These are phyloP conservation scores for Penicillium sp. DNA, from an alignment of 2,329 filamentous ascomycete genomes.

Conservation along the genomic window DNA sequence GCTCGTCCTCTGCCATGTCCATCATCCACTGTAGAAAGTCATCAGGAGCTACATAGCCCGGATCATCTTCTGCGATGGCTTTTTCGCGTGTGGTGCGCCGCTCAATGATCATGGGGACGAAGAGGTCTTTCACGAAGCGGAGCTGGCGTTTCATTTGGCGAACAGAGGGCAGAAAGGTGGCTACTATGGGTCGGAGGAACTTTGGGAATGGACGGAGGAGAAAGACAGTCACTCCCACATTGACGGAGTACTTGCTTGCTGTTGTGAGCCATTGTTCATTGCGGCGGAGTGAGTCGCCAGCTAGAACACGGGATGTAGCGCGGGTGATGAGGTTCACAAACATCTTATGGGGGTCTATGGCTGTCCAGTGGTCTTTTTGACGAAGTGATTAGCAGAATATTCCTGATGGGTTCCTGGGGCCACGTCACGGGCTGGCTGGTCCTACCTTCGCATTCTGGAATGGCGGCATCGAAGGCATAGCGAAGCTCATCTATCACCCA, in stretches of 20 bases:
- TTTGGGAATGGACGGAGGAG: constrained; percentile 36
- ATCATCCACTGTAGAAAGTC: constrained; percentile 38
- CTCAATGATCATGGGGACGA: constrained; percentile 34
- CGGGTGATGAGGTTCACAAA: constrained; percentile 39
- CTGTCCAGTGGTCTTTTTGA: constrained; percentile 22
- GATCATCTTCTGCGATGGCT: constrained; percentile 4
- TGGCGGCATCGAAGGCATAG: constrained; percentile 21
- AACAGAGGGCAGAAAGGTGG: constrained; percentile 36
- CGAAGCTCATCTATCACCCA: constrained; percentile 28
- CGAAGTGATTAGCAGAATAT: background rate
- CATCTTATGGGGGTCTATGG: constrained; percentile 23
- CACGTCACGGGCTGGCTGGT: background rate
- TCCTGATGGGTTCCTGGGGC: background rate
- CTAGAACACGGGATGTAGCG: constrained; percentile 42
- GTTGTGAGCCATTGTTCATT: constrained; percentile 42
- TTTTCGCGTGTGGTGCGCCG: constrained; percentile 24
- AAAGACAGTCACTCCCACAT: constrained; percentile 33
- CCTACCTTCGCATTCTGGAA: constrained; percentile 27
- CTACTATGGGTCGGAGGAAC: constrained; percentile 34
- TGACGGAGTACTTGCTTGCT: constrained; percentile 35
- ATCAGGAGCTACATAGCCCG: constrained; percentile 24
- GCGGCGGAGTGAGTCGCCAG: constrained; percentile 37
- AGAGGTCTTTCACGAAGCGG: constrained; percentile 31
- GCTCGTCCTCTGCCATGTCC: constrained; percentile 24
- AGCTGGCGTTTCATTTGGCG: constrained; percentile 32